Evolutionary conservation across 306 rosid genomes (phyloP).

Genomic region (Erythrophleum fordii): DNA sequence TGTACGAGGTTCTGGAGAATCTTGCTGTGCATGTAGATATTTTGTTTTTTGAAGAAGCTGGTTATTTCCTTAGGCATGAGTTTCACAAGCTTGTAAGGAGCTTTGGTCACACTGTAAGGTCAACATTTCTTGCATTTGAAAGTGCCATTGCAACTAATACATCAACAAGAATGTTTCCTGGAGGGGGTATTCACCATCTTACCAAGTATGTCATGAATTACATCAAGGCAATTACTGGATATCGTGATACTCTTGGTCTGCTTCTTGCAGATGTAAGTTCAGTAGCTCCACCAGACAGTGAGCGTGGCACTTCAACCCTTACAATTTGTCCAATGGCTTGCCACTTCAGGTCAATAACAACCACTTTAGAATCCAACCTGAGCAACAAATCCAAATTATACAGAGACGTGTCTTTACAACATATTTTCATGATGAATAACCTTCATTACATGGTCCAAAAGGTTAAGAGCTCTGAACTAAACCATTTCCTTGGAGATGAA

Average conservation of each 20-base stretch:
- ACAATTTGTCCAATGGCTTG: constrained; percentile 45
- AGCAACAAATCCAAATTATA: constrained; percentile 54
- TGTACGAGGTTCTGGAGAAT: constrained; percentile 61
- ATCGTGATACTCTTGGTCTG: constrained; percentile 44
- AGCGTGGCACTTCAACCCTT: constrained; percentile 1
- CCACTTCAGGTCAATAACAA: constrained; percentile 46
- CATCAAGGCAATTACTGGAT: constrained; percentile 48
- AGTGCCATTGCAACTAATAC: constrained; percentile 48
- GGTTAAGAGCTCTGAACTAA: constrained; percentile 51
- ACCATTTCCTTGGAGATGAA: constrained; percentile 47
- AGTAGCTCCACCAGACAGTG: background rate
- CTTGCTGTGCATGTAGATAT: constrained; percentile 47
- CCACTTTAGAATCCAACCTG: constrained; percentile 58
- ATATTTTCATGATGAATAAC: constrained; percentile 73
- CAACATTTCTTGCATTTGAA: constrained; percentile 53
- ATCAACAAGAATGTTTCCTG: constrained; percentile 47
- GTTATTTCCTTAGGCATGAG: constrained; percentile 46
- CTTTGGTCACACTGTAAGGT: constrained; percentile 47
- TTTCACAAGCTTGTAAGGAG: constrained; percentile 50
- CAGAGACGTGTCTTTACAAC: constrained; percentile 56
- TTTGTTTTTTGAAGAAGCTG: constrained; percentile 55
- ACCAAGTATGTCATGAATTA: constrained; percentile 74
- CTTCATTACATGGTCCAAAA: constrained; percentile 67
- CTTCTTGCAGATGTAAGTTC: constrained; percentile 48
- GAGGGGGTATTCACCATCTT: constrained; percentile 68